A percentile compares a stretch with the other conserved stretches of the same genome.
Conservation (phyloP, 371 early-diverging fungal genomes). For the Mortierella sp. region DNA sequence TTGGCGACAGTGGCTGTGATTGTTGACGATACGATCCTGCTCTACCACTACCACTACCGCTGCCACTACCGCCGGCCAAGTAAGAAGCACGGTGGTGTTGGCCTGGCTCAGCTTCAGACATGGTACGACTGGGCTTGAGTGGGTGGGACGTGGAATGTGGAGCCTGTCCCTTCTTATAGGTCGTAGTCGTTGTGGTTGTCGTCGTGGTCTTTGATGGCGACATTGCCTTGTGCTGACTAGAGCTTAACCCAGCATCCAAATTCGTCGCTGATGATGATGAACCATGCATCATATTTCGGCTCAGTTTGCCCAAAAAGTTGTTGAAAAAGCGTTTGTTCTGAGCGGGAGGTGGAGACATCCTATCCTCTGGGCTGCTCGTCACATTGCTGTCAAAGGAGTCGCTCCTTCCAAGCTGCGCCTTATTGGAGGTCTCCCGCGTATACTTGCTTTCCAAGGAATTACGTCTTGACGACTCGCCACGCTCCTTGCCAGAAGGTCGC, state of each 20-base stretch:
- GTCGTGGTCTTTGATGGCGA: constrained; percentile 3
- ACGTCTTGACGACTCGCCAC: constrained; percentile 22
- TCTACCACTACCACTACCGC: no score
- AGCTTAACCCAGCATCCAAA: constrained; percentile 4
- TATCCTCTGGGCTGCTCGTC: constrained; percentile 26
- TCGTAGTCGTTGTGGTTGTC: constrained; percentile 4
- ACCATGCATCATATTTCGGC: constrained; percentile 10
- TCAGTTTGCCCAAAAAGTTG: constrained; percentile 26
- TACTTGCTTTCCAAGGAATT: constrained; percentile 25
- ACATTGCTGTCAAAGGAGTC: constrained; percentile 23
- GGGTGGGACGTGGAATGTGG: constrained; percentile 12
- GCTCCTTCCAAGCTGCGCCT: constrained; percentile 7
- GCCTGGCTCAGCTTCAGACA: not conserved
- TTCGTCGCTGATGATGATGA: constrained; percentile 1
- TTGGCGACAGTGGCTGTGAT: constrained; percentile 11
- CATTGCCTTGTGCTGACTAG: constrained; percentile 11
- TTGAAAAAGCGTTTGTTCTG: constrained; percentile 22
- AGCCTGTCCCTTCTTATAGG: constrained; percentile 9
- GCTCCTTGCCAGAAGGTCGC: not conserved
- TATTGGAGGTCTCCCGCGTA: not conserved
- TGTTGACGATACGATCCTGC: constrained; percentile 9
- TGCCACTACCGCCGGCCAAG: not conserved
- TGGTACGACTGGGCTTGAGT: constrained; percentile 8
- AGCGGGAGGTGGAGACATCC: not conserved
- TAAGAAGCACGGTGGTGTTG: not conserved